Evolutionary conservation across 1,284 basidiomycete genomes (phyloP), one percentile per base, ranked within the genome.

Genomic region (Taiwanofungus camphoratus): DNA sequence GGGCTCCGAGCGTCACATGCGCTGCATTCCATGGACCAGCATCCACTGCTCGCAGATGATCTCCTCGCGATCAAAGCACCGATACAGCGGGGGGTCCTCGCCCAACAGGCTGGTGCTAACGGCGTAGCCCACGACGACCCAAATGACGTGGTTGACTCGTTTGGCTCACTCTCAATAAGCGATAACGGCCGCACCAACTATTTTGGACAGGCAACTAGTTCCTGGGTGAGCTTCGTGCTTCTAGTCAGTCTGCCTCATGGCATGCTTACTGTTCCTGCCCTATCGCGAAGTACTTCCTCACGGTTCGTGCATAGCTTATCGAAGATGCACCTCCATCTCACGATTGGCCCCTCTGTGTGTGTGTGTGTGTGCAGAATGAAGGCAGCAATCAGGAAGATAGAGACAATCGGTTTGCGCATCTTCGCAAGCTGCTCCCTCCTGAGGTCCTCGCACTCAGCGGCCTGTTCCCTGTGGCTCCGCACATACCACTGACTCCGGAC

Each of bases 131-230:
- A 19, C 44, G 60, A 86, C 43, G 81, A 85, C 42, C 68, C 65
- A 41, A 74, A 74, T 36, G 84, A 87, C 52, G 70, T 86, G 38
- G 76, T 87, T 3, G 82, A 87, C 60, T 82, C 85, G 6, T 87
- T 87, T 59, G 85, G 85, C 16, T 82, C 84, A 0, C 63, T 88
- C 8, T 78, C 80, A 9, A 82, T 88, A 50, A 79, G 70, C 40
- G 65, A 82, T 19, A 76, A 77, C 1, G 84, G 84, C 6, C 74
- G 77, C 33, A 74, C 82, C 16, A 86, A 81, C 53, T 87, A 83
- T 56, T 86, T 74, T 52, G 85, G 84, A 3, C 79, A 80, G 31
- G 81, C 74, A 21, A 85, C 85, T 16, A 86, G 80, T 49, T 87
- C 85, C n/a, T 84, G 76, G 75, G 84, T 87, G 52, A 50, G 77